Percentiles rank a stretch among this genome's conserved stretches.
Evolutionary conservation across 768 basidiomycete species (phyloP).

Genomic region (Amanita fuliginea): DNA sequence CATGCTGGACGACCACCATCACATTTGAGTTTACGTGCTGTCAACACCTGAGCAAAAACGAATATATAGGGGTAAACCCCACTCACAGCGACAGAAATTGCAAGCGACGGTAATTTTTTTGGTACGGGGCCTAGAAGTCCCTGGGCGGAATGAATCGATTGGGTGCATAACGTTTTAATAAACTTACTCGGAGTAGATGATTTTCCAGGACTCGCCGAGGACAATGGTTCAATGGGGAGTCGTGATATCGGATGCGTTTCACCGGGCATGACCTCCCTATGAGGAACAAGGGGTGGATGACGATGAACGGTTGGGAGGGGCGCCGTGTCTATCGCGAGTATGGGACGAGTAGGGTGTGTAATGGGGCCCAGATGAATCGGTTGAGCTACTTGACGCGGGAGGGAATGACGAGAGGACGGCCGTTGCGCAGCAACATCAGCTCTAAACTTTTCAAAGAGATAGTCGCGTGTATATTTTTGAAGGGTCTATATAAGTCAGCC

Average conservation of each 20-base stretch:
- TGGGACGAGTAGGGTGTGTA: conserved; percentile 39
- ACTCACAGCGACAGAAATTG: conserved; percentile 85
- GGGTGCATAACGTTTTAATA: conserved; percentile 9
- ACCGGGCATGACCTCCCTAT: conserved; percentile 32
- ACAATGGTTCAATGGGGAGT: conserved; percentile 27
- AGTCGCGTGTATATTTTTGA: conserved; percentile 76
- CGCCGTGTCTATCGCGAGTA: conserved; percentile 53
- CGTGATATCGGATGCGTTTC: conserved; percentile 36
- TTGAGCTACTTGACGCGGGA: conserved; percentile 27
- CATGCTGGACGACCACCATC: conserved; percentile 80
- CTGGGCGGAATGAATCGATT: conserved; percentile 18
- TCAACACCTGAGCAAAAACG: conserved; percentile 9
- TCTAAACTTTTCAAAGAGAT: conserved; percentile 72
- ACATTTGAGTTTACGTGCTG: conserved; percentile 83
- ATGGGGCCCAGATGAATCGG: conserved; percentile 32
- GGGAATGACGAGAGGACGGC: conserved; percentile 33
- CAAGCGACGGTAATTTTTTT: conserved; percentile 88
- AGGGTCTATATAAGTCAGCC: conserved; percentile 44
- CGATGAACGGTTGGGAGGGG: conserved; percentile 33
- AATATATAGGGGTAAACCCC: conserved; percentile 3
- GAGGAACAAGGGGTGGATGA: conserved; percentile 32
- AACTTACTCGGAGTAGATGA: conserved; percentile 18
- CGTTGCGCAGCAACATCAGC: conserved; percentile 45
- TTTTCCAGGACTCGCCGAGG: conserved; percentile 22
- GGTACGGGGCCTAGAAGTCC: conserved; percentile 53